These are phyloP conservation scores for Diphasiastrum complanatum DNA, from an alignment of 83 land plant genomes.

Conservation along the genomic window DNA sequence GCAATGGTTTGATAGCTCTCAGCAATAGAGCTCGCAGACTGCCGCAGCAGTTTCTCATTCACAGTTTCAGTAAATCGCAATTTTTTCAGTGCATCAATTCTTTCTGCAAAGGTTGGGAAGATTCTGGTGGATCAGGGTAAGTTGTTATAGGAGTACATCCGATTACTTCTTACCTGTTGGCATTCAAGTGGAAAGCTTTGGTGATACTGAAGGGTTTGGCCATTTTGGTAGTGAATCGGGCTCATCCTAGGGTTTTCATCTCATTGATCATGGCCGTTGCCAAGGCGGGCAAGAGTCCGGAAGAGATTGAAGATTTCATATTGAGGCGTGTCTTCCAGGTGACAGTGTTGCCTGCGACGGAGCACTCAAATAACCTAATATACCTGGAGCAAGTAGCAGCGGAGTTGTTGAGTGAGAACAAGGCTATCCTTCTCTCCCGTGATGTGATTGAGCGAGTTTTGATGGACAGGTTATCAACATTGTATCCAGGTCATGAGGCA, in stretches of 20 bases:
- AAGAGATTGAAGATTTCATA: constrained; percentile 26
- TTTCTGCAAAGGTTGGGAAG: no score
- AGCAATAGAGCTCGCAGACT: no score
- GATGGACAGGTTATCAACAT: constrained; percentile 57
- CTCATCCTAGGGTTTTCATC: not conserved
- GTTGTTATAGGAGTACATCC: no score
- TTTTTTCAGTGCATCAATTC: no score
- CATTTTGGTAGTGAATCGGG: not conserved
- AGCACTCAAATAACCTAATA: constrained; percentile 8
- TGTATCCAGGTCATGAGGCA: constrained; percentile 31
- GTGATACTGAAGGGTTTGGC: not conserved
- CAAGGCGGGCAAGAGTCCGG: constrained; percentile 16
- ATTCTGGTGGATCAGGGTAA: no score
- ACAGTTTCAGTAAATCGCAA: no score
- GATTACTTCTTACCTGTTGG: no score
- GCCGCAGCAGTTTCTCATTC: no score
- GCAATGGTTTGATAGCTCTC: no score
- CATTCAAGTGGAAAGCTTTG: not conserved
- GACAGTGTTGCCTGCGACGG: constrained; percentile 15
- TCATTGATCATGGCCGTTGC: constrained; percentile 7
- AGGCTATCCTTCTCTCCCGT: constrained; percentile 45
- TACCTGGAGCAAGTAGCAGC: constrained; percentile 89
- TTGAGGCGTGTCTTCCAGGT: constrained; percentile 25
- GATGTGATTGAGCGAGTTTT: constrained; percentile 66
- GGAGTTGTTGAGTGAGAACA: constrained; percentile 72